Conservation (phyloP, 768 basidiomycete genomes). For the Boletus coccyginus region DNA sequence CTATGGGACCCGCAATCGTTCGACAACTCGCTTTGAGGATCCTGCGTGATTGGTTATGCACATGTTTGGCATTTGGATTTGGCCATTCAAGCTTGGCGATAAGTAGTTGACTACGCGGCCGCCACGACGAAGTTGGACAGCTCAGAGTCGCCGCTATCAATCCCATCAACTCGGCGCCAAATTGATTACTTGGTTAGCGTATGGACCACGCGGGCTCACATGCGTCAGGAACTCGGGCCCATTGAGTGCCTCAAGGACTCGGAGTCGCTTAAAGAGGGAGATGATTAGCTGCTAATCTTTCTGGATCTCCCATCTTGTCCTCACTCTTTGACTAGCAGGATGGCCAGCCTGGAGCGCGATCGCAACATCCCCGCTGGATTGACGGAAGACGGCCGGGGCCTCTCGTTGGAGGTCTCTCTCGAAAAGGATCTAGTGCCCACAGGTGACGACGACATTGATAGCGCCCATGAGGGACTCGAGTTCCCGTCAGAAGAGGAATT, state of each 20-base stretch:
- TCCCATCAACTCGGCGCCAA: background rate
- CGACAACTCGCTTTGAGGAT: background rate
- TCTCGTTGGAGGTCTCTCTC: conserved; percentile 2
- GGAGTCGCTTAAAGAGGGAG: conserved; percentile 6
- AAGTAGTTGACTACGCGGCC: background rate
- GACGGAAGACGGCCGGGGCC: conserved; percentile 8
- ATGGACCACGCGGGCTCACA: background rate
- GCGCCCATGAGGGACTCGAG: conserved; percentile 50
- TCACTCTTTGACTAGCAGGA: background rate
- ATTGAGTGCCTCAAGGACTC: too few relatives aligned
- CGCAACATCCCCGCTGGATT: conserved; percentile 9
- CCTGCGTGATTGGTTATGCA: background rate
- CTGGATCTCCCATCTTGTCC: background rate
- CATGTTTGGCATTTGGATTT: background rate
- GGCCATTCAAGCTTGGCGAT: background rate
- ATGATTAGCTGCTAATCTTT: background rate
- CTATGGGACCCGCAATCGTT: background rate
- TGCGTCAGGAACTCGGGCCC: background rate
- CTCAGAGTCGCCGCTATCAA: too few relatives aligned
- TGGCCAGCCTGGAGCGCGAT: conserved; percentile 12
- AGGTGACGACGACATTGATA: conserved; percentile 27
- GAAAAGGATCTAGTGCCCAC: conserved; percentile 18
- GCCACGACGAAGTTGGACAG: too few relatives aligned
- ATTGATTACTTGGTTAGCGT: background rate
- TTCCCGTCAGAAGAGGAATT: conserved; percentile 66